Conservation (phyloP, 23 red algal genomes). For the Gracilariopsis chorda region DNA sequence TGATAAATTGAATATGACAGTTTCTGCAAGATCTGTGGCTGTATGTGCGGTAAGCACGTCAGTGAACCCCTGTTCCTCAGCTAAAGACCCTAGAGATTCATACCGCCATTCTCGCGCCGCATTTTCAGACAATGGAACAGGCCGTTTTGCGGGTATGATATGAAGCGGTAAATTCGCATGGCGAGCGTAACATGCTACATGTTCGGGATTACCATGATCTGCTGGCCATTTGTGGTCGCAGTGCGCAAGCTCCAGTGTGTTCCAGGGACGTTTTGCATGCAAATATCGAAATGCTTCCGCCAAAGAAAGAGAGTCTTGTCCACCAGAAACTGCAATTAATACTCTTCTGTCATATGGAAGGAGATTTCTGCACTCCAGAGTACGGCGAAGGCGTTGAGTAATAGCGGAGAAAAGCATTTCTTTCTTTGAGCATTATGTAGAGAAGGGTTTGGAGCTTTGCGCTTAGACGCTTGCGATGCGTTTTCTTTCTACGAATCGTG, state of each 20-base stretch:
- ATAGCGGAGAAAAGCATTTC: slow-evolving; percentile 6
- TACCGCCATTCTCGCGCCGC: slow-evolving; percentile 74
- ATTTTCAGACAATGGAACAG: slow-evolving; percentile 34
- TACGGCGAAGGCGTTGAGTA: slow-evolving; percentile 26
- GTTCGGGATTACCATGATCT: slow-evolving; percentile 52
- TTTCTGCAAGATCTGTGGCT: slow-evolving; percentile 63
- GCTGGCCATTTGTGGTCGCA: slow-evolving; percentile 67
- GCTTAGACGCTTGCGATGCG: too few species aligned
- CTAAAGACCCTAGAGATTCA: slow-evolving; percentile 20
- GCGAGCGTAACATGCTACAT: slow-evolving; percentile 42
- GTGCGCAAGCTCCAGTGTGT: slow-evolving; percentile 44
- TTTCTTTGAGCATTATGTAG: background rate
- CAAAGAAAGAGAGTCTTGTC: slow-evolving; percentile 64
- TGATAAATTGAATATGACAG: slow-evolving; percentile 50
- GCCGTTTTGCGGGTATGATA: background rate
- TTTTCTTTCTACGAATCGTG: too few species aligned
- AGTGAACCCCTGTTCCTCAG: background rate
- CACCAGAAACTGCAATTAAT: slow-evolving; percentile 63
- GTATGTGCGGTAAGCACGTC: slow-evolving; percentile 54
- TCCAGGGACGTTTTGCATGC: slow-evolving; percentile 7
- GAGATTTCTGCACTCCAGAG: slow-evolving; percentile 7
- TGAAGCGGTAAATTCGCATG: slow-evolving; percentile 24
- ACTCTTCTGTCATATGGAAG: slow-evolving; percentile 24
- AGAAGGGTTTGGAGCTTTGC: too few species aligned
- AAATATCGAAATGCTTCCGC: slow-evolving; percentile 19